Conservation (phyloP, 345 rosid species). For the Arabis alpina region DNA sequence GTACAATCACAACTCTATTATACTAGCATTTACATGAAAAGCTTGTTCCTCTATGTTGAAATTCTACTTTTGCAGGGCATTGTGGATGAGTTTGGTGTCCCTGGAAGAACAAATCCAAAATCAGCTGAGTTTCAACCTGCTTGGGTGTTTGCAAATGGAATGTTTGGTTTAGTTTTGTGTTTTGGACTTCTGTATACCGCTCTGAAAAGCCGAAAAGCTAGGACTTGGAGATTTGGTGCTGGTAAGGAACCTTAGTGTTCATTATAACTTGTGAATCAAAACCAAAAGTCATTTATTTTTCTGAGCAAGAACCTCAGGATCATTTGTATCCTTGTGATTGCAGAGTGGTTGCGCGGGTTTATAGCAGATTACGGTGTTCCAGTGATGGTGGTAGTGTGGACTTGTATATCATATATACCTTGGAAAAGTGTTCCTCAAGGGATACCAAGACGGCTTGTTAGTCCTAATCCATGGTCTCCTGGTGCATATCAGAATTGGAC, state of each 20-base stretch:
- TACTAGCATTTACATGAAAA: conserved; percentile 10
- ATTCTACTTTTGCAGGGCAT: conserved; percentile 58
- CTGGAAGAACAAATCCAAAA: conserved; percentile 71
- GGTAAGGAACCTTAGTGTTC: conserved; percentile 51
- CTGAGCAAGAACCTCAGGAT: conserved; percentile 9
- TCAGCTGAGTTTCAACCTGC: conserved; percentile 67
- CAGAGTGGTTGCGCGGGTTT: conserved; percentile 82
- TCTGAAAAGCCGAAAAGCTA: conserved; percentile 79
- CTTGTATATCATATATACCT: conserved; percentile 75
- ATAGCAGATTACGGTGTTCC: conserved; percentile 96
- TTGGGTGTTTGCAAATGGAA: conserved; percentile 95
- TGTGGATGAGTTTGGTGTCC: conserved; percentile 81
- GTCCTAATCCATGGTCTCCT: conserved; percentile 97
- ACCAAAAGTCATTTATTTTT: background rate
- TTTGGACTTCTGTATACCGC: conserved; percentile 80
- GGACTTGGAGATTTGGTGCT: conserved; percentile 88
- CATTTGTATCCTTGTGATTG: conserved; percentile 12
- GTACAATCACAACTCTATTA: background rate
- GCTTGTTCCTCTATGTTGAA: conserved; percentile 7
- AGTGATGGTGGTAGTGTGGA: conserved; percentile 89
- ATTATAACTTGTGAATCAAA: conserved; percentile 3
- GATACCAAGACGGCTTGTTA: conserved; percentile 90
- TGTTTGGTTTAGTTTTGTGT: conserved; percentile 84
- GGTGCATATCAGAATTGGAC: conserved; percentile 93
- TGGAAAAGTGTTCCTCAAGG: conserved; percentile 74